Conservation (phyloP, 345 rosid genomes). For the Melaleuca quinquenervia region DNA sequence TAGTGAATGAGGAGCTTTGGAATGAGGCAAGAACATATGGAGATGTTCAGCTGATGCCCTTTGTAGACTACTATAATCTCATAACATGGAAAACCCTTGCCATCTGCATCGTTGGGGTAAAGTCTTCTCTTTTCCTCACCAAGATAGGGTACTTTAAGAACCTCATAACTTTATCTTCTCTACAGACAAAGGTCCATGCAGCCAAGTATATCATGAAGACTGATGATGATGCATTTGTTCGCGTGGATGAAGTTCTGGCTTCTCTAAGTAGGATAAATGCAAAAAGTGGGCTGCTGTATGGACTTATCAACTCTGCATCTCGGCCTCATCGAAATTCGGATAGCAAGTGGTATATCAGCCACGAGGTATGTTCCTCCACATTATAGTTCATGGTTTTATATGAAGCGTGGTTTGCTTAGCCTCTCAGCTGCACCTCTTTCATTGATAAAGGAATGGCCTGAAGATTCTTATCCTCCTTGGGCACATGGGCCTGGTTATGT, state of each 20-base stretch:
- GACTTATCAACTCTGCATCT: constrained; percentile 79
- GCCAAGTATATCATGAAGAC: constrained; percentile 95
- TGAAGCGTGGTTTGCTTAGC: neutral
- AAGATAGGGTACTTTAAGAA: constrained; percentile 1
- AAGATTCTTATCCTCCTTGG: constrained; percentile 76
- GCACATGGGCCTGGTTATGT: constrained; percentile 97
- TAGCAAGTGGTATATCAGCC: constrained; percentile 95
- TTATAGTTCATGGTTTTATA: neutral
- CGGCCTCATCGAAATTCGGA: constrained; percentile 73
- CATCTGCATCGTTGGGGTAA: constrained; percentile 95
- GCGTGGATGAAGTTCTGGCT: constrained; percentile 76
- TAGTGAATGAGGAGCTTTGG: constrained; percentile 91
- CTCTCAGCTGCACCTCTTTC: neutral
- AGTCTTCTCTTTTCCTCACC: constrained; percentile 4
- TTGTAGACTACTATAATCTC: constrained; percentile 92
- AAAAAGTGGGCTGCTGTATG: constrained; percentile 65
- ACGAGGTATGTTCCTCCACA: constrained; percentile 34
- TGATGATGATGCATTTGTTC: constrained; percentile 96
- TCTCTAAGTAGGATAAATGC: constrained; percentile 52
- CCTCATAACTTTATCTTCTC: constrained; percentile 14
- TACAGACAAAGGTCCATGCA: constrained; percentile 64
- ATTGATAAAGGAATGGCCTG: constrained; percentile 67
- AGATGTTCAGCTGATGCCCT: constrained; percentile 94
- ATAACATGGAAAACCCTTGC: constrained; percentile 98
- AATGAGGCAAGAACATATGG: constrained; percentile 74